phyloP scores from a whole-genome alignment of 352 stramenopile genomes.

The Pythium utonaiense region DNA sequence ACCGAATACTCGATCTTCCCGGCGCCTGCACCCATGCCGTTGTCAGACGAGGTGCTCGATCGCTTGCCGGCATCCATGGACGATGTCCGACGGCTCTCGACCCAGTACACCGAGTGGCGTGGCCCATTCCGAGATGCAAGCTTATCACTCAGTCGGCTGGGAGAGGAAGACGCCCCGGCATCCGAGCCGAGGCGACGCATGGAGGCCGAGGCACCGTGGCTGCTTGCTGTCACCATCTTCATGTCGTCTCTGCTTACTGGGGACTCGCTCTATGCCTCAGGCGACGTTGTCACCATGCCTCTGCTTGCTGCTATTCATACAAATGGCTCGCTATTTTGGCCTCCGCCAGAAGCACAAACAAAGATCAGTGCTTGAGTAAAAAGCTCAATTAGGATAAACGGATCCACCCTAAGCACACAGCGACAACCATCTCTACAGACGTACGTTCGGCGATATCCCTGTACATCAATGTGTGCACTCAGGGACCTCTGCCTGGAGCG shows the following conservation, averaged over 20 bases:
- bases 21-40: constrained; percentile 19
- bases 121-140: constrained; percentile 59
- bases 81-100: constrained; percentile 37
- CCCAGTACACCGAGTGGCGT: constrained; percentile 81
- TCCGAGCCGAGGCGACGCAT: constrained; percentile 1
- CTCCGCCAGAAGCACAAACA: background rate
- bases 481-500: too few species aligned
- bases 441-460: background rate
- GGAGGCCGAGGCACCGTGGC: background rate
- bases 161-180: constrained; percentile 10
- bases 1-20: constrained; percentile 57
- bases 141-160: constrained; percentile 50
- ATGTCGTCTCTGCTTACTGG: background rate
- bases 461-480: too few species aligned
- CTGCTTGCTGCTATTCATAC: background rate
- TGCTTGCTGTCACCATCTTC: constrained; percentile 8
- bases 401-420: too few species aligned
- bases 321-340: background rate
- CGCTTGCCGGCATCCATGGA: constrained; percentile 15
- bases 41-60: constrained; percentile 24
- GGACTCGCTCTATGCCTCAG: background rate
- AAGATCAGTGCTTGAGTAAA: background rate
- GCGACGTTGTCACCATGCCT: background rate
- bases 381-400: background rate
- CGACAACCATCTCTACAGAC: background rate